Evolutionary conservation across 176 grass and related monocot species (phyloP), one percentile per base, ranked within the genome.

Genomic region (Carex cristatella): DNA sequence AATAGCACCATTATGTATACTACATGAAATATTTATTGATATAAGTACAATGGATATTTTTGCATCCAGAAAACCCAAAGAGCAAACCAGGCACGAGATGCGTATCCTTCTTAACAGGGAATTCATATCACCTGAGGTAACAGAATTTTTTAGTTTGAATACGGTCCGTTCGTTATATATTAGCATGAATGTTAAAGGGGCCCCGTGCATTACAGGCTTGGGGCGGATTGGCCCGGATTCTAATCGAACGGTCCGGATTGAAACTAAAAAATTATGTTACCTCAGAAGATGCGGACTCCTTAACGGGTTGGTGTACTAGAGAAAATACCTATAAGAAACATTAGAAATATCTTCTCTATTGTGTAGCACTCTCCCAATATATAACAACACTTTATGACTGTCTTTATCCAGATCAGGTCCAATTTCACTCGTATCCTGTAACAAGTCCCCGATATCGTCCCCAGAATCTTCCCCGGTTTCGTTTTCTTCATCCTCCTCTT

Each of bases 281-380:
- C 44, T 46, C 44, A 46, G 44, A 46, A 8, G 44, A 46, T 46
- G 44, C 7, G 44, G 44, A 46, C 13, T 69, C 40, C 67, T 69
- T 3, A 69, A 42, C 67, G 8, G 37, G 2, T 69, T 15, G 28
- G 23, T 54, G 11, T 33, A 8, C 23, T 56, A 1, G 28, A 57
- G 74, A 78, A 78, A 5, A 5, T 83, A 83, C 81, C 64, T 67
- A 31, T 83, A 69, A 66, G 16, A 3, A 66, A 68, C 15, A 66
- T 60, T 81, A 81, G 87, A 86, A 68, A 51, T 18, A 60, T 98
- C 93, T 38, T 93, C 93, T 86, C 91, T 95, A 72, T 95, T 95
- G 65, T 98, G 93, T 89, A 98, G 82, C 35, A 98, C 91, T 81
- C 95, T 91, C 66, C 95, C 94, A 35, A 98, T 85, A 79, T 90